Percentiles rank a stretch among this genome's conserved stretches.
Conservation (phyloP, 805 yeast genomes). For the Clavispora vitiphila region DNA sequence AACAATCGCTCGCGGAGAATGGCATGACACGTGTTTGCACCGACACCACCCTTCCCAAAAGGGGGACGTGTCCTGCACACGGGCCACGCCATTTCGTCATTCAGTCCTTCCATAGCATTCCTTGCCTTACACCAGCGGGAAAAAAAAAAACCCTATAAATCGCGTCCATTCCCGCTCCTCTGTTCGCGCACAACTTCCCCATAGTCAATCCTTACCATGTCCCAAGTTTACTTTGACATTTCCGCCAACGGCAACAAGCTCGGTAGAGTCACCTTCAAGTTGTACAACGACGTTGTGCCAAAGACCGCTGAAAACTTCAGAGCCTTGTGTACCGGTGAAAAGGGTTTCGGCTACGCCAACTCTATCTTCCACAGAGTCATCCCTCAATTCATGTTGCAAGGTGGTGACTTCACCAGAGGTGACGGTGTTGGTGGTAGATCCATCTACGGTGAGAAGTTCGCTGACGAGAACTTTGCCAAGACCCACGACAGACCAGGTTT, state of each 20-base stretch:
- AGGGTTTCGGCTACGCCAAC: slow-evolving; percentile 85
- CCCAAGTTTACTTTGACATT: slow-evolving; percentile 77
- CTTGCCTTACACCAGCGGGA: background rate
- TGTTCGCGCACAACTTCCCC: background rate
- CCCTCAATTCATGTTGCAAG: slow-evolving; percentile 96
- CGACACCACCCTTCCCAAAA: background rate
- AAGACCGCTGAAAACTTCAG: slow-evolving; percentile 96
- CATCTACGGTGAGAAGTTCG: slow-evolving; percentile 78
- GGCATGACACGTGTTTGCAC: background rate
- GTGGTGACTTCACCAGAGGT: slow-evolving; percentile 66
- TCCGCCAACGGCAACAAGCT: slow-evolving; percentile 65
- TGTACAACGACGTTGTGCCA: slow-evolving; percentile 88
- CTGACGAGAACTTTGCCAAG: slow-evolving; percentile 80
- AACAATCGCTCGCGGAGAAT: no score
- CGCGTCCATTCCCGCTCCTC: background rate
- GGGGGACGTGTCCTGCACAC: background rate
- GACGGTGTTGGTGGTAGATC: slow-evolving; percentile 94
- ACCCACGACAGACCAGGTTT: slow-evolving; percentile 83
- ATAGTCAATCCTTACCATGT: slow-evolving; percentile 32
- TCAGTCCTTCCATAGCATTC: slow-evolving; percentile 1
- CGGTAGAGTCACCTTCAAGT: slow-evolving; percentile 82
- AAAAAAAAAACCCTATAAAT: background rate
- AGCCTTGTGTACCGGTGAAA: slow-evolving; percentile 90
- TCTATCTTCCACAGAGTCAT: slow-evolving; percentile 95
- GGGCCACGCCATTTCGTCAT: background rate